These are phyloP conservation scores for Sphenostylis stenocarpa DNA, from an alignment of 306 rosid genomes.

Conservation along the genomic window DNA sequence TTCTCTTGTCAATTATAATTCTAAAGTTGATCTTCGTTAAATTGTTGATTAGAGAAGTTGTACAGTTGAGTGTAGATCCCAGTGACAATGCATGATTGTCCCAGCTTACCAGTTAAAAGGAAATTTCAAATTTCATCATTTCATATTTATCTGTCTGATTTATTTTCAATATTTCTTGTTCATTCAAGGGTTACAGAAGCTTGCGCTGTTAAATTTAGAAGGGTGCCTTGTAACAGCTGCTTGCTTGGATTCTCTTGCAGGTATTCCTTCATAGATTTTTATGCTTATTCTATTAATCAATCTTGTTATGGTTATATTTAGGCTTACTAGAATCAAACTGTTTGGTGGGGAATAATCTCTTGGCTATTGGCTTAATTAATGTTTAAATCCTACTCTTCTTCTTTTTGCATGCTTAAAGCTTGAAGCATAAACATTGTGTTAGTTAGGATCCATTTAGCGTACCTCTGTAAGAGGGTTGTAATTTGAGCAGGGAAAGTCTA, in stretches of 20 bases:
- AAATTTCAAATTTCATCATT: constrained; percentile 26
- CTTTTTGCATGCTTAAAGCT: not conserved
- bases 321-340: not conserved
- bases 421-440: constrained; percentile 17
- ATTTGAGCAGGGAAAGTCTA: constrained; percentile 17
- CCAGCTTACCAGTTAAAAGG: constrained; percentile 9
- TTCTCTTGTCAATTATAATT: constrained; percentile 28
- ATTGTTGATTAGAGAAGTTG: constrained; percentile 13
- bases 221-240: constrained; percentile 89
- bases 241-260: constrained; percentile 83
- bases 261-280: constrained; percentile 42
- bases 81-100: not conserved
- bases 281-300: not conserved
- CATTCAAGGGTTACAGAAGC: constrained; percentile 74
- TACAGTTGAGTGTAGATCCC: not conserved
- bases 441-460: constrained; percentile 13
- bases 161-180: constrained; percentile 20
- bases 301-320: constrained; percentile 15
- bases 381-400: not conserved
- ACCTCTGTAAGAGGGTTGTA: constrained; percentile 2
- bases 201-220: constrained; percentile 81
- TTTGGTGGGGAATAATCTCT: not conserved
- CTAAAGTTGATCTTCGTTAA: constrained; percentile 4
- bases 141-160: not conserved
- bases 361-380: not conserved